phyloP scores from a whole-genome alignment of 495 filamentous ascomycete genomes.

The Daldinia loculata region DNA sequence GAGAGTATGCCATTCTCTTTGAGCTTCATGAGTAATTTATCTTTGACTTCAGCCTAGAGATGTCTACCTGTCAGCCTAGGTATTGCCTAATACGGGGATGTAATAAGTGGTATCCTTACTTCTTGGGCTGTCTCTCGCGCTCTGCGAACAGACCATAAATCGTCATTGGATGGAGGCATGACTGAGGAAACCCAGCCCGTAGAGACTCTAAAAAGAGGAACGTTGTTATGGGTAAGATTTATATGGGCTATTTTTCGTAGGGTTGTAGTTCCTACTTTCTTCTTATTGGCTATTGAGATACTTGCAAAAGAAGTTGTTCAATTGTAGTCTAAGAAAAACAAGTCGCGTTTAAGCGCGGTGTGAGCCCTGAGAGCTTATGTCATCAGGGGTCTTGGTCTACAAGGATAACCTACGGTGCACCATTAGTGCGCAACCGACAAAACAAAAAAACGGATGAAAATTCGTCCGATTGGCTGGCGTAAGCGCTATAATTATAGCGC shows the following conservation, averaged over 20 bases:
- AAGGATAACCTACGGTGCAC: constrained; percentile 3
- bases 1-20: neutral
- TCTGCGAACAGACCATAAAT: neutral
- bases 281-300: neutral
- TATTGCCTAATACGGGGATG: neutral
- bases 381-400: neutral
- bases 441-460: too few relatives aligned
- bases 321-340: neutral
- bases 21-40: neutral
- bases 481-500: too few relatives aligned
- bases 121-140: neutral
- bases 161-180: neutral
- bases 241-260: neutral
- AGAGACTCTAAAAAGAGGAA: neutral
- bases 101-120: neutral
- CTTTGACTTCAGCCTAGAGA: neutral
- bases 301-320: neutral
- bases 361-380: neutral
- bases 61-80: neutral
- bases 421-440: too few relatives aligned
- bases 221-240: neutral
- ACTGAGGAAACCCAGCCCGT: neutral
- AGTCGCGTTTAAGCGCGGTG: neutral
- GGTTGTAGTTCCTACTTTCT: neutral
- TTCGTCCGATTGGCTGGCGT: too few relatives aligned